phyloP scores from a whole-genome alignment of 352 stramenopile genomes.

The Phytophthora tentaculata region DNA sequence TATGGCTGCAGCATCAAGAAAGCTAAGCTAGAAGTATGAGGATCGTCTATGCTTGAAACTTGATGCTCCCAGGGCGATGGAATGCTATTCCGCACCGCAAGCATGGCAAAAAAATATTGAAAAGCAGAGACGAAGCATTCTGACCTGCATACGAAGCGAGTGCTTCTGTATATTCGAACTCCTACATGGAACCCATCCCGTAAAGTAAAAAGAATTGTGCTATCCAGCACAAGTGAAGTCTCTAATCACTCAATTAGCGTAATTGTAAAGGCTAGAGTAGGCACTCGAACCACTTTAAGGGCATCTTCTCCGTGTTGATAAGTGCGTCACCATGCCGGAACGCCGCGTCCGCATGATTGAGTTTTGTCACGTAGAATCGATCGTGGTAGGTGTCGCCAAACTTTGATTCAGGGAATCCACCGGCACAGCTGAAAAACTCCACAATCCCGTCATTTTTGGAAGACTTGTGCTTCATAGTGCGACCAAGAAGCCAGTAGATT shows the following conservation, averaged over 20 bases:
- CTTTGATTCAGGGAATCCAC: slow-evolving; percentile 20
- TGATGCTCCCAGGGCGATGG: background rate
- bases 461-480: slow-evolving; percentile 38
- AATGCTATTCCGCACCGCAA: slow-evolving; percentile 21
- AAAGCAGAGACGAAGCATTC: slow-evolving; percentile 26
- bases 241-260: background rate
- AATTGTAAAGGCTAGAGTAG: background rate
- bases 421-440: slow-evolving; percentile 48
- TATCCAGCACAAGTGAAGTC: background rate
- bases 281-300: slow-evolving; percentile 56
- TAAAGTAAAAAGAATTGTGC: slow-evolving; percentile 36
- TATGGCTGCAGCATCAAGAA: slow-evolving; percentile 26
- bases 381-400: slow-evolving; percentile 39
- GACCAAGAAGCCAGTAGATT: slow-evolving; percentile 27
- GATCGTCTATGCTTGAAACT: slow-evolving; percentile 13
- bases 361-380: slow-evolving; percentile 45
- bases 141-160: slow-evolving; percentile 28
- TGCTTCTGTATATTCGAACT: slow-evolving; percentile 38
- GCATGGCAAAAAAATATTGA: slow-evolving; percentile 9
- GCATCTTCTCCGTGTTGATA: slow-evolving; percentile 47
- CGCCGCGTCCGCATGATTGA: slow-evolving; percentile 39
- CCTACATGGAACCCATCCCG: slow-evolving; percentile 29
- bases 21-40: slow-evolving; percentile 30
- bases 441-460: slow-evolving; percentile 36
- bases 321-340: slow-evolving; percentile 55